Evolutionary conservation across 78 protist genomes (phyloP).

Genomic region (Dictyostelium intermedium): DNA sequence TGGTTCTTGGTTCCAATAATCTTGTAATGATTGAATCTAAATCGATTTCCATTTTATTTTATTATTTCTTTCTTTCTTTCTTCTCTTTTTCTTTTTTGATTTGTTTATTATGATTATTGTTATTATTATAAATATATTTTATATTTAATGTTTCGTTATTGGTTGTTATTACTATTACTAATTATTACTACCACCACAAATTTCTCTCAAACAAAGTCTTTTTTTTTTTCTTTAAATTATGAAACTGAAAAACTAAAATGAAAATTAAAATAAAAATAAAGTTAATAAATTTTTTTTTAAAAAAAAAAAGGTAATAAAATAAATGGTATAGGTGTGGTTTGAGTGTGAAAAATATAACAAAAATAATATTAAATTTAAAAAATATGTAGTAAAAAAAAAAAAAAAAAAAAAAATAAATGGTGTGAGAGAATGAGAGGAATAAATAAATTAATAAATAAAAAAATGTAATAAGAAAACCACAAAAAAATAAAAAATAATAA

Average conservation of each 20-base stretch:
- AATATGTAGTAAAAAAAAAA: too few species aligned
- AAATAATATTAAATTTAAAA: too few species aligned
- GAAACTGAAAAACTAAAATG: background rate
- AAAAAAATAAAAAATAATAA: background rate
- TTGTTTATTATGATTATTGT: background rate
- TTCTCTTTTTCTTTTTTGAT: background rate
- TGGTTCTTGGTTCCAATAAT: constrained; percentile 93
- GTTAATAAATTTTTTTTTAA: too few species aligned
- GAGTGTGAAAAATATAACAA: background rate
- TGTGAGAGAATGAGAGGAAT: background rate
- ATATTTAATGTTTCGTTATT: background rate
- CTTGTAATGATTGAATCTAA: constrained; percentile 91
- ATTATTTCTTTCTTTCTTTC: background rate
- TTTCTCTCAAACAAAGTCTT: background rate
- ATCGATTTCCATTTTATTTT: constrained; percentile 80
- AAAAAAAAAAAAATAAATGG: background rate
- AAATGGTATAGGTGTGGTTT: background rate
- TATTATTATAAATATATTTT: background rate
- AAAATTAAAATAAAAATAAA: background rate
- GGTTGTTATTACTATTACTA: background rate
- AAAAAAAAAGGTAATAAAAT: too few species aligned
- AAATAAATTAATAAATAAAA: background rate
- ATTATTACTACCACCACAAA: background rate
- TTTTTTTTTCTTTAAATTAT: background rate
- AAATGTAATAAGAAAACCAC: background rate